Base-by-base conservation (phyloP, 345 rosid genomes). In the Melastoma malabathricum region DNA sequence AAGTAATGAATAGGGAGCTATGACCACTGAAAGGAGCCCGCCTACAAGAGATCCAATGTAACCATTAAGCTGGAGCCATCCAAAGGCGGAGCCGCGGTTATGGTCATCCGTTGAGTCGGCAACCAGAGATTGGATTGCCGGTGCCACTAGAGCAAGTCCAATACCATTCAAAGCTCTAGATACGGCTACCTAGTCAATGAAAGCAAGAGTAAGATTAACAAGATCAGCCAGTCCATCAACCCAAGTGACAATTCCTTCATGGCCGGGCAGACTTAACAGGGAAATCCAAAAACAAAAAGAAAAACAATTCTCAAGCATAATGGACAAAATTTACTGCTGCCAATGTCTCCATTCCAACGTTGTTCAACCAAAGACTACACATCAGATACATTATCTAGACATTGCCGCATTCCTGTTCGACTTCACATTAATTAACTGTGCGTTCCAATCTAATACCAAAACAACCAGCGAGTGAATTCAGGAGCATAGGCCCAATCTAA, bases 111-210 rank as follows among this genome's bases (percentile, higher is more conserved):
- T 86, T 1, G 86, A 86, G 62, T 89, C 96, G 51, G 96, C 94
- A 47, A 90, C 93, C 15, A 89, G 89, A 12, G 98, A 90, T 54
- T 76, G 89, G 45, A 90, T 83, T 20, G 98, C 89, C 10, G 96
- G 96, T 39, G 70, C 70, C 25, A 84, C 93, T n/a, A 86, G 58
- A 3, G 96, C 95, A 50, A 82, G 89, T 41, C 95, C 96, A 49
- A 86, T 69, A 38, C 96, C 95, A 70, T 86, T 90, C 43, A 90
- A 43, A 58, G 87, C 93, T 77, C 96, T 77, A 9, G 93, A 90
- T 25, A 80, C 55, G 12, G 96, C 95, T 16, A 86, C 93, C 96
- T 86, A 59, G 43, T 59, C 47, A 58, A 12, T 51, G 39, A 55
- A 64, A 56, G 58, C 51, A 43, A 64, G 49, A 39, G 22, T 56